Base-by-base conservation (phyloP, 2,329 filamentous ascomycete species). In the Beauveria varroae region DNA sequence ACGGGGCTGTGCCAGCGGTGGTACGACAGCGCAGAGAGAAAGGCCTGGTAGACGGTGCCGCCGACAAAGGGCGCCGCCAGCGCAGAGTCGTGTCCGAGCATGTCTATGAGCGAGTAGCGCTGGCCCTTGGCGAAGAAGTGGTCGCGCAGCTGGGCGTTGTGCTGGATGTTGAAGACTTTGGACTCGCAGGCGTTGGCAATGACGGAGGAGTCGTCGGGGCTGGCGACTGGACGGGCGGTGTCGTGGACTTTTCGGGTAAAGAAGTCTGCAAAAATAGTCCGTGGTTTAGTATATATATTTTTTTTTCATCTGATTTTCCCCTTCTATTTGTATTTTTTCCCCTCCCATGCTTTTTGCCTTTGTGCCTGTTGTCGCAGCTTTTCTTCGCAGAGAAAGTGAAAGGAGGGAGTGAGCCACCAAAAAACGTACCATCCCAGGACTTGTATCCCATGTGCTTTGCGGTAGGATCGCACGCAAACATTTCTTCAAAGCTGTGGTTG, bases 1-100 rank as follows among this genome's bases (percentile, higher is more conserved):
- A 90, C 81, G n/a, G 88, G 88, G 0, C 82, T 71, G 72, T 90
- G 86, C 88, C 88, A 90, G 34, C 87, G 80, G 71, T 90, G 88
- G 70, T 91, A 90, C 49, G 81, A 86, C 59, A 88, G 72, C 0
- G 86, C 83, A 5, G 80, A 86, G 3, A 91, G 74, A 68, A 88
- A 90, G 0, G 86, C 88, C 68, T 91, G 88, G 71, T 90, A 91
- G 34, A 90, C 76, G 0, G 85, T 89, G 2, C 84, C 88, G 9
- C 82, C 83, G 1, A 76, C 79, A 65, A 90, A 90, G 1, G 82
- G 67, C 8, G 75, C 65, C 0, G 83, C 75, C 1, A 84, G 70
- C 8, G 46, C 22, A 3, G 40, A 12, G 65, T 88, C 84, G 66
- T 83, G 73, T 0, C 75, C 80, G 3, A 90, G 76, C 84, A 89